These are phyloP conservation scores for Xylaria palmicola DNA, from an alignment of 495 filamentous ascomycete genomes.

Conservation along the genomic window DNA sequence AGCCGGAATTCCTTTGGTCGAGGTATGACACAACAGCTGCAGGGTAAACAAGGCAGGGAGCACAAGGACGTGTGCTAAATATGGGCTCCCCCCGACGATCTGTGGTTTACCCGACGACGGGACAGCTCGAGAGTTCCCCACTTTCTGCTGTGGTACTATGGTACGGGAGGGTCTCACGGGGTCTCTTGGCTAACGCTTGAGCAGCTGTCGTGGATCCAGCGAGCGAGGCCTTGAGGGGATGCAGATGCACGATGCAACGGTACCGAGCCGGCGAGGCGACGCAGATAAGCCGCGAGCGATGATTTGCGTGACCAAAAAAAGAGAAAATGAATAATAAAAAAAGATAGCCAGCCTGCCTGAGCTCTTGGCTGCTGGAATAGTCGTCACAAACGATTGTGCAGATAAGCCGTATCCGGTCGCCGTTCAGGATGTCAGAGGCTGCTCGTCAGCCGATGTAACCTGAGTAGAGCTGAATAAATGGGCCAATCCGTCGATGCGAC, in stretches of 20 bases:
- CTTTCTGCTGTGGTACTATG: too few species aligned
- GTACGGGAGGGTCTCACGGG: neutral
- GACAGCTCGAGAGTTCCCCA: neutral
- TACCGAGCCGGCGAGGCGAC: neutral
- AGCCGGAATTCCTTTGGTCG: too few species aligned
- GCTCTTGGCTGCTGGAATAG: too few species aligned
- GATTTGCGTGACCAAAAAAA: neutral
- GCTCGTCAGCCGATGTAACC: too few species aligned
- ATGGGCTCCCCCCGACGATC: neutral
- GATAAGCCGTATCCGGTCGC: too few species aligned
- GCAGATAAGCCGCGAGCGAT: neutral
- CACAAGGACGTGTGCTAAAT: neutral
- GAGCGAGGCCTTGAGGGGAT: neutral
- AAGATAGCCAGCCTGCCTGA: too few species aligned
- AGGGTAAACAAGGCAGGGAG: conserved; percentile 2
- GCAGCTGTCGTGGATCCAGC: conserved; percentile 5
- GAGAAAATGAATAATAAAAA: too few species aligned
- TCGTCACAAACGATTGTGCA: too few species aligned
- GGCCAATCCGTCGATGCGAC: too few species aligned
- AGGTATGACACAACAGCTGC: neutral
- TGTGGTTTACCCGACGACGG: neutral
- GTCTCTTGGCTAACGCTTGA: neutral
- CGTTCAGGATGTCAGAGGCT: too few species aligned
- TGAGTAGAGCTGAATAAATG: too few species aligned
- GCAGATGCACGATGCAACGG: neutral